These are phyloP conservation scores for Cubamyces lactineus DNA, from an alignment of 768 basidiomycete genomes.

Conservation along the genomic window DNA sequence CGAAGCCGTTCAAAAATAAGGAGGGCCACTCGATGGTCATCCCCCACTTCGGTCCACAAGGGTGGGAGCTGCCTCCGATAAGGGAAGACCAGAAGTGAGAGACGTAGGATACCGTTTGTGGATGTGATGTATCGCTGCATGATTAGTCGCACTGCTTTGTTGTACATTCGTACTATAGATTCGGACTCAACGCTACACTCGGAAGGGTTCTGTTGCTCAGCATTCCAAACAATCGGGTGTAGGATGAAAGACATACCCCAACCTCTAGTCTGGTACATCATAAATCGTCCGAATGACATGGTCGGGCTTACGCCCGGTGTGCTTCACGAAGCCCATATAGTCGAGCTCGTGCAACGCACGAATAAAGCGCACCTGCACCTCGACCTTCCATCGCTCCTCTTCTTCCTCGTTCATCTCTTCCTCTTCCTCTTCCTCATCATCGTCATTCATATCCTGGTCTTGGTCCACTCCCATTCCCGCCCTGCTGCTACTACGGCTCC, in stretches of 20 bases:
- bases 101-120: not conserved
- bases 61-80: conserved; percentile 87
- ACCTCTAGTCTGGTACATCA: conserved; percentile 9
- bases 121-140: not conserved
- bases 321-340: conserved; percentile 78
- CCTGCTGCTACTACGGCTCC: conserved; percentile 23
- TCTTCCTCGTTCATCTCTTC: conserved; percentile 32
- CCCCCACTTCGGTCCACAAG: conserved; percentile 83
- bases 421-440: conserved; percentile 33
- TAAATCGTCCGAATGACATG: conserved; percentile 53
- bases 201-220: too few relatives aligned
- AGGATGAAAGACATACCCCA: not conserved
- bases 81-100: conserved; percentile 25
- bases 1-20: conserved; percentile 77
- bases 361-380: conserved; percentile 79
- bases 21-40: conserved; percentile 71
- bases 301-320: conserved; percentile 76
- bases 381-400: conserved; percentile 58
- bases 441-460: conserved; percentile 36
- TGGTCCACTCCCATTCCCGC: conserved; percentile 30
- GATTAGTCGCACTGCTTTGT: too few relatives aligned
- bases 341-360: conserved; percentile 83
- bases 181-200: too few relatives aligned
- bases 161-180: too few relatives aligned
- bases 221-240: too few relatives aligned